Base-by-base conservation (phyloP, 805 yeast genomes). In the Starmerella bacillaris region DNA sequence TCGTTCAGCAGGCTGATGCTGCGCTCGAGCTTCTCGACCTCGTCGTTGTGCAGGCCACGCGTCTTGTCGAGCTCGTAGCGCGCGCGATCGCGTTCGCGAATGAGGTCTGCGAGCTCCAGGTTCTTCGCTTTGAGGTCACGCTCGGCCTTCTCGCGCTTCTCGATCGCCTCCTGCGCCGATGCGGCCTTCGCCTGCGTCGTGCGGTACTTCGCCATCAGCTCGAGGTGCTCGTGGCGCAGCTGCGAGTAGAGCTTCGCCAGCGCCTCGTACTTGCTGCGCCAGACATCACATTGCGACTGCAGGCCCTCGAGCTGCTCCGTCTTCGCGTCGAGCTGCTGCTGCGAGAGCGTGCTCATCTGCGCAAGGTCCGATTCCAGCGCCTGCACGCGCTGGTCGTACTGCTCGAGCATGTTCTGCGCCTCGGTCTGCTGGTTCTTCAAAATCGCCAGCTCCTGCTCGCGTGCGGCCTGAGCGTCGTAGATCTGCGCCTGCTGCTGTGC, bases 161-260 rank as follows among this genome's bases (percentile, higher is more conserved):
- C 77, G 42, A 83, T 69, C 0, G 93, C 78, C 57, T 83, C 94
- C 53, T 82, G 93, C 8, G 94, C 94, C 28, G 74, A 67, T 11
- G 83, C 76, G 3, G 89, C 92, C 56, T 78, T 79, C 45, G 80
- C 78, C 57, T 82, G 92, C 31, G 75, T 65, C 46, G 76, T 74
- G 53, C 84, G 83, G 51, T 75, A 75, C 51, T 75, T 76, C 34
- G 77, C 65, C 51, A 84, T 64, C 37, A 83, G 58, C 42, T 74
- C 77, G 49, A 84, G 64, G 52, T 84, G 94, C 56, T 84, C 95
- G 56, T 79, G 92, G 51, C 95, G 75, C 46, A 84, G 63, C 57
- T 83, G 94, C 2, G 92, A 74, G 55, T 84, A 84, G 44, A 84
- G 63, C 50, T 80, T 80, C 4, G 94, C 94, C 42, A 84, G 64